Evolutionary conservation across 1,139 yeast species (phyloP).

Genomic region (Yamadazyma atlantica): DNA sequence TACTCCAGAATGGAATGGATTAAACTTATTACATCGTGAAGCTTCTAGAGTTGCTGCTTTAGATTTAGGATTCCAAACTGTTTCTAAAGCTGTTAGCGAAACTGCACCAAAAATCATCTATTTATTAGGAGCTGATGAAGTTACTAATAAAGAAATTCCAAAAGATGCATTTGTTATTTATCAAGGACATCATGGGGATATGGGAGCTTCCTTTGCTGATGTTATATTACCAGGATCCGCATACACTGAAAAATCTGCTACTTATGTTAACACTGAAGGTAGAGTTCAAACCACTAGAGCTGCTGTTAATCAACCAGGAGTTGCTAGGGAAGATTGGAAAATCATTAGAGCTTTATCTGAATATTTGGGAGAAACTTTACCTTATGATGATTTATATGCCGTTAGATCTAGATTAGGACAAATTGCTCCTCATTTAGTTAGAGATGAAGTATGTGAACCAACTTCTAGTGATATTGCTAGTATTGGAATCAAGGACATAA

Average conservation of each 20-base stretch:
- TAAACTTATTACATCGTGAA: constrained; percentile 78
- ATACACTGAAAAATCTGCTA: constrained; percentile 83
- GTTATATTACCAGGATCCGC: constrained; percentile 88
- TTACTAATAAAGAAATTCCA: constrained; percentile 69
- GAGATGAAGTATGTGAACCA: constrained; percentile 76
- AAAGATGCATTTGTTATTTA: constrained; percentile 85
- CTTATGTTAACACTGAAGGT: constrained; percentile 91
- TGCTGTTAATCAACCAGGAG: constrained; percentile 88
- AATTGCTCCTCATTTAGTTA: constrained; percentile 77
- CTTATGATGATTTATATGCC: constrained; percentile 73
- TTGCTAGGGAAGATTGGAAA: constrained; percentile 93
- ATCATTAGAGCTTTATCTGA: constrained; percentile 82
- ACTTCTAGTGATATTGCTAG: constrained; percentile 57
- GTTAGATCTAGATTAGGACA: constrained; percentile 72
- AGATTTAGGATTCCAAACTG: constrained; percentile 75
- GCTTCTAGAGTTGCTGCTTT: constrained; percentile 86
- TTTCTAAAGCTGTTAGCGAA: constrained; percentile 46
- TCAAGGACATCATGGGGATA: constrained; percentile 92
- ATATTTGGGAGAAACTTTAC: constrained; percentile 68
- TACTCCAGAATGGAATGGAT: constrained; percentile 79
- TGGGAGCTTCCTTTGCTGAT: constrained; percentile 87
- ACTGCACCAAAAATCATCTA: constrained; percentile 74
- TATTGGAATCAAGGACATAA: constrained; percentile 55
- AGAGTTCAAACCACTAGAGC: constrained; percentile 85
- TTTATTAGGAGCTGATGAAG: constrained; percentile 83